Evolutionary conservation across 352 stramenopile species (phyloP).

Genomic region (Pythium periplocum): DNA sequence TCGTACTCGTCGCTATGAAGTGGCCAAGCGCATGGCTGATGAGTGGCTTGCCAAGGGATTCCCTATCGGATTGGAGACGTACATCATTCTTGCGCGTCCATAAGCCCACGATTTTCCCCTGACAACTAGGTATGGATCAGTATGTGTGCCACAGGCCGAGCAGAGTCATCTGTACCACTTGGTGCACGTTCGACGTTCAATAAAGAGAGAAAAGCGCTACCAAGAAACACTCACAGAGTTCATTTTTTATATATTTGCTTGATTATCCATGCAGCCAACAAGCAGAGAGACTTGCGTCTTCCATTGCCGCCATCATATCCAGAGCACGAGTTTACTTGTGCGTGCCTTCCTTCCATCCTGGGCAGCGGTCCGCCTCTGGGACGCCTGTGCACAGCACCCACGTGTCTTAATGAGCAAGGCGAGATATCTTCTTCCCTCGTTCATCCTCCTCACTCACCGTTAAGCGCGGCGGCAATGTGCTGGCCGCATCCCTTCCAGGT

Average conservation of each 20-base stretch:
- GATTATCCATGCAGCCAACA: background rate
- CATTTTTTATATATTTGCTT: background rate
- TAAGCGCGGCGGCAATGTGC: slow-evolving; percentile 51
- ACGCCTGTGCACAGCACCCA: slow-evolving; percentile 20
- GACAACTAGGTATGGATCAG: too few species aligned
- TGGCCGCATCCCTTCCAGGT: slow-evolving; percentile 57
- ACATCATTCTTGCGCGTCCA: slow-evolving; percentile 33
- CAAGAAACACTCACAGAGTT: background rate
- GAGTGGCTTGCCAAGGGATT: slow-evolving; percentile 44
- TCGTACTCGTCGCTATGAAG: slow-evolving; percentile 15
- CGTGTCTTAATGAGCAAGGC: background rate
- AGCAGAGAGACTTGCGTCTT: background rate
- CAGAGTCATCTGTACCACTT: too few species aligned
- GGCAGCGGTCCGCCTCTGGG: slow-evolving; percentile 40
- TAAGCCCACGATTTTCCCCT: background rate
- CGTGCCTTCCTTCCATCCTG: slow-evolving; percentile 52
- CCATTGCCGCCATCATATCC: too few species aligned
- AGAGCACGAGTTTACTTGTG: slow-evolving; percentile 18
- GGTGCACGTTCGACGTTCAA: too few species aligned
- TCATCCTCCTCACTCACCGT: slow-evolving; percentile 13
- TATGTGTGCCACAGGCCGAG: too few species aligned
- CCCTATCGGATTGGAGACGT: slow-evolving; percentile 51
- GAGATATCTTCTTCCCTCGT: too few species aligned
- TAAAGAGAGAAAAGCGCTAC: too few species aligned
- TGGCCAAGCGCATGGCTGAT: slow-evolving; percentile 34